Evolutionary conservation across 2,329 filamentous ascomycete genomes (phyloP).

Genomic region (Cordyceps javanica): DNA sequence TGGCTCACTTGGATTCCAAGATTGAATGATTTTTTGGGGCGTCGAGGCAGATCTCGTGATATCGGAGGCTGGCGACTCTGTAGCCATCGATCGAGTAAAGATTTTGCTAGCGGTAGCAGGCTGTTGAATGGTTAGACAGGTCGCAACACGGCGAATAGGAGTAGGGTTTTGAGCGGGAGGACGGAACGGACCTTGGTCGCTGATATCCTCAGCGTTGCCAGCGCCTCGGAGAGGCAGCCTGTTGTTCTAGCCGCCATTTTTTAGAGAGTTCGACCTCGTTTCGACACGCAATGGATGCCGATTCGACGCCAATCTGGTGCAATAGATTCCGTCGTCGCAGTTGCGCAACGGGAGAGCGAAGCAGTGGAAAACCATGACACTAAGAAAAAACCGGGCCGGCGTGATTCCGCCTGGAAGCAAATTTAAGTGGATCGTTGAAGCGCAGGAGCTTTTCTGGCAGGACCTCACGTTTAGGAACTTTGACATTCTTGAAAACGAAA

Average conservation of each 20-base stretch:
- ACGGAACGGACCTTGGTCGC: slow-evolving; percentile 32
- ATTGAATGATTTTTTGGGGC: slow-evolving; percentile 29
- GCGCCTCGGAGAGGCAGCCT: slow-evolving; percentile 46
- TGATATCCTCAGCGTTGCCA: slow-evolving; percentile 43
- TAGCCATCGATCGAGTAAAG: slow-evolving; percentile 52
- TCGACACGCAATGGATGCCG: neutral
- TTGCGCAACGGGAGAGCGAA: neutral
- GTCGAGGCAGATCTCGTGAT: slow-evolving; percentile 29
- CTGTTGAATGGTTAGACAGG: slow-evolving; percentile 23
- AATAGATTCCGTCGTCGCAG: slow-evolving; percentile 2
- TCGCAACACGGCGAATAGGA: slow-evolving; percentile 23
- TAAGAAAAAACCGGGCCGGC: slow-evolving; percentile 21
- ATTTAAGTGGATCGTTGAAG: slow-evolving; percentile 24
- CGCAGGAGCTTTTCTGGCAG: slow-evolving; percentile 24
- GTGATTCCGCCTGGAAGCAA: slow-evolving; percentile 21
- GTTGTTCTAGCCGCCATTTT: slow-evolving; percentile 42
- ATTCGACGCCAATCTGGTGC: no score
- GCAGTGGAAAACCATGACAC: slow-evolving; percentile 22
- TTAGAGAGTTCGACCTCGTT: neutral
- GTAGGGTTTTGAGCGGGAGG: neutral
- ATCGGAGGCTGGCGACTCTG: slow-evolving; percentile 37
- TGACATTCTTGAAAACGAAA: slow-evolving; percentile 7
- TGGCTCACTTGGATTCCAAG: slow-evolving; percentile 41
- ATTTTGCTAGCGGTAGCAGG: slow-evolving; percentile 30
- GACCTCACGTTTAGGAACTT: slow-evolving; percentile 1